phyloP scores from a whole-genome alignment of 148 eudicot genomes.

The Camellia sinensis region DNA sequence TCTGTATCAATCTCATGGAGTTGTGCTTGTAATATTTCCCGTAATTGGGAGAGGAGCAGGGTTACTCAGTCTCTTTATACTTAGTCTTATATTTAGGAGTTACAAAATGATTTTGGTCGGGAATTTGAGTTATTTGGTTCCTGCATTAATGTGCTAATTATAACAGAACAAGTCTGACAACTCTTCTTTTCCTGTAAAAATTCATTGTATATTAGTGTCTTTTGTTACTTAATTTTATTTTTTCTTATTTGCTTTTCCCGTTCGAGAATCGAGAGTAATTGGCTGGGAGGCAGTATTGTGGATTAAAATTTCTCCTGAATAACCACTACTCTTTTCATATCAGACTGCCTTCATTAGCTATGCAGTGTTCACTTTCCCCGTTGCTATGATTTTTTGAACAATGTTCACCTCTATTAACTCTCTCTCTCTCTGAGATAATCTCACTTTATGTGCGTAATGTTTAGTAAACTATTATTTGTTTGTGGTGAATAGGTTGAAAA shows the following conservation, averaged over 20 bases:
- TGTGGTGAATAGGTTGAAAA: constrained; percentile 65
- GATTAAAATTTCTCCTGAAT: background rate
- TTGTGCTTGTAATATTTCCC: background rate
- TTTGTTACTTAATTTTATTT: background rate
- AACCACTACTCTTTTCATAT: background rate
- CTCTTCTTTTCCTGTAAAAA: background rate
- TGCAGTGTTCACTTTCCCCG: background rate
- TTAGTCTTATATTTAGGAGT: background rate
- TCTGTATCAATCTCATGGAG: background rate
- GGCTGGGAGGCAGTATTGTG: background rate
- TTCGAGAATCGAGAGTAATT: no score
- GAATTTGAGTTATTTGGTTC: background rate
- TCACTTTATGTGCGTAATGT: background rate
- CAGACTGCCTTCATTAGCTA: background rate
- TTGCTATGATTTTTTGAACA: background rate
- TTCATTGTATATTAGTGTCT: background rate
- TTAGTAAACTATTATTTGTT: background rate
- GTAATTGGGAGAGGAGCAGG: background rate
- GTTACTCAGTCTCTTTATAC: background rate
- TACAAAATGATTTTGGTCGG: background rate
- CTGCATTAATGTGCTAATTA: background rate
- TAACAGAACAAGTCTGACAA: background rate
- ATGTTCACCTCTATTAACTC: background rate
- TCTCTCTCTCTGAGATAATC: background rate
- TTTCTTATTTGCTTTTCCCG: background rate